Conservation (phyloP, 2,329 filamentous ascomycete genomes). For the Ascochyta pisi region DNA sequence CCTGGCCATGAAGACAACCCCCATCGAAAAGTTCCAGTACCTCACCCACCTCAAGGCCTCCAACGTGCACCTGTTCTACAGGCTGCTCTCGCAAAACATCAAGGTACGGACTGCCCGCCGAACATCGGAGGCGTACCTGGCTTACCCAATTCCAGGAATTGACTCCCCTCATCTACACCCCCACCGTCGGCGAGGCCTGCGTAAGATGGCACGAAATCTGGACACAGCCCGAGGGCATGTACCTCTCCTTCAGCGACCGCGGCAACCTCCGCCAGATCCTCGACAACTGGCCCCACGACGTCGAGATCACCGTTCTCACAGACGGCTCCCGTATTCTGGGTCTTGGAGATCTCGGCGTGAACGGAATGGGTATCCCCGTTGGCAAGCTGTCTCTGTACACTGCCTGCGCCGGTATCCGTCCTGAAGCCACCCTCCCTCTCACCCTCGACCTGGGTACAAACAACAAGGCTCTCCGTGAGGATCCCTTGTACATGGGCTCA, state of each 20-base stretch:
- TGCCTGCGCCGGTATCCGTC: slow-evolving; percentile 91
- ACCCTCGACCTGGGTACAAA: slow-evolving; percentile 69
- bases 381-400: slow-evolving; percentile 97
- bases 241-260: slow-evolving; percentile 93
- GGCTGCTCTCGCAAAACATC: slow-evolving; percentile 77
- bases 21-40: slow-evolving; percentile 85
- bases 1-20: slow-evolving; percentile 71
- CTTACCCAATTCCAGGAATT: slow-evolving; percentile 65
- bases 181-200: slow-evolving; percentile 94
- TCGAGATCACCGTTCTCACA: slow-evolving; percentile 96
- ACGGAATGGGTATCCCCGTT: slow-evolving; percentile 97
- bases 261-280: slow-evolving; percentile 89
- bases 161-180: slow-evolving; percentile 86
- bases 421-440: slow-evolving; percentile 69
- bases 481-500: slow-evolving; percentile 91
- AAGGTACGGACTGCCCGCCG: slow-evolving; percentile 50
- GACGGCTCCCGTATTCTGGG: slow-evolving; percentile 93
- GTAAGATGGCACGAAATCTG: slow-evolving; percentile 95
- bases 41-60: slow-evolving; percentile 76
- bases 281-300: slow-evolving; percentile 90
- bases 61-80: slow-evolving; percentile 82
- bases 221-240: slow-evolving; percentile 91
- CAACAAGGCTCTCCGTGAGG: slow-evolving; percentile 71
- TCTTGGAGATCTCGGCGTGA: slow-evolving; percentile 92
- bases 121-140: neutral